phyloP scores from a whole-genome alignment of 129 eudicot genomes.

The Artemisia tridentata region DNA sequence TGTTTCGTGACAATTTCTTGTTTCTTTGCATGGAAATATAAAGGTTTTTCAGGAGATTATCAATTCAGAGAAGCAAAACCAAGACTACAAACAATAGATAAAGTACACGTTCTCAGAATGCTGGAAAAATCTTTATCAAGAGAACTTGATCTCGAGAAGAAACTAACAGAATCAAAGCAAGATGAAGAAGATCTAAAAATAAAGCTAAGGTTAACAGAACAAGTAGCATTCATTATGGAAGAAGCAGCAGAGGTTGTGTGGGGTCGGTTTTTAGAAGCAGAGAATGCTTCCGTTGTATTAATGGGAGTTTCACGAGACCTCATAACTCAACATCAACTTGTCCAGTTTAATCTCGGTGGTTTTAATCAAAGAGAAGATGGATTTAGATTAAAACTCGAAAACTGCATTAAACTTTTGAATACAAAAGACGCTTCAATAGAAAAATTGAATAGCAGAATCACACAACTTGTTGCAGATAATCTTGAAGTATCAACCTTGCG shows the following conservation, averaged over 20 bases:
- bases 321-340: conserved; percentile 52
- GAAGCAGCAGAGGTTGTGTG: conserved; percentile 84
- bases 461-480: conserved; percentile 47
- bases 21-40: conserved; percentile 24
- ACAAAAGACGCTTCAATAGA: conserved; percentile 49
- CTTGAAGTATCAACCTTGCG: conserved; percentile 43
- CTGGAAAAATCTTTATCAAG: conserved; percentile 77
- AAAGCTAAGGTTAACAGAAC: conserved; percentile 63
- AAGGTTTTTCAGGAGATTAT: conserved; percentile 35
- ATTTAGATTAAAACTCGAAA: conserved; percentile 47
- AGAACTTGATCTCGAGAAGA: conserved; percentile 89
- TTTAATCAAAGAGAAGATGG: conserved; percentile 60
- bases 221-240: conserved; percentile 71
- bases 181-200: conserved; percentile 70
- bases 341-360: conserved; percentile 44
- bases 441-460: conserved; percentile 44
- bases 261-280: conserved; percentile 88
- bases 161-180: conserved; percentile 56
- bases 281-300: conserved; percentile 65
- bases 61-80: conserved; percentile 38
- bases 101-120: conserved; percentile 68
- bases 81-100: conserved; percentile 45
- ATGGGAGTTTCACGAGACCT: conserved; percentile 82
- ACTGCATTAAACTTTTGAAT: conserved; percentile 48
- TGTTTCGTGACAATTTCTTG: conserved; percentile 6